Percentiles rank a stretch among this genome's conserved stretches.
These are phyloP conservation scores for Emmonsia crescens DNA, from an alignment of 2,329 filamentous ascomycete genomes.

Conservation along the genomic window DNA sequence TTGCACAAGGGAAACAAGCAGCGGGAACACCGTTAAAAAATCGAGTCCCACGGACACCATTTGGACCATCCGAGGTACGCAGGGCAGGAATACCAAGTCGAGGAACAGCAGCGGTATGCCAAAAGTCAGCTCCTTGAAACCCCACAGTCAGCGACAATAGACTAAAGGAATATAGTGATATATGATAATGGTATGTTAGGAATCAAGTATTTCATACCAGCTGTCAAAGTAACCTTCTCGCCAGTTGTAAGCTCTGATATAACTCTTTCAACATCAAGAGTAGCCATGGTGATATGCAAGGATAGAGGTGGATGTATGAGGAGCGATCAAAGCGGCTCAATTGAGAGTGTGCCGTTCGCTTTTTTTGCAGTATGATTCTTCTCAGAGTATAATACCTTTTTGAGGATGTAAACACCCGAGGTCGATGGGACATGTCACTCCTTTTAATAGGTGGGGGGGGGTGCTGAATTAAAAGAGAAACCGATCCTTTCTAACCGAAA, in stretches of 20 bases:
- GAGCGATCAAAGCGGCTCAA: background rate
- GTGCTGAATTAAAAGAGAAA: too few relatives aligned
- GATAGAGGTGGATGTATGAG: background rate
- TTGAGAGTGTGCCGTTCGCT: too few relatives aligned
- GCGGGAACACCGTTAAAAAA: slow-evolving; percentile 60
- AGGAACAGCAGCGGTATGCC: slow-evolving; percentile 55
- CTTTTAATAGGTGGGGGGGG: too few relatives aligned
- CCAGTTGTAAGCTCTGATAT: slow-evolving; percentile 43
- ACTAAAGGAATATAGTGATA: background rate
- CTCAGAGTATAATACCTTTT: too few relatives aligned
- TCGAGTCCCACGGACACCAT: slow-evolving; percentile 56
- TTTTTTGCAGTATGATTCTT: too few relatives aligned
- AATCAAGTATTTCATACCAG: slow-evolving; percentile 19
- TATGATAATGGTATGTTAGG: background rate
- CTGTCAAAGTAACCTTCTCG: slow-evolving; percentile 43
- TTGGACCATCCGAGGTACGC: slow-evolving; percentile 59
- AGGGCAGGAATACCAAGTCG: slow-evolving; percentile 53
- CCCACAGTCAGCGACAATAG: background rate
- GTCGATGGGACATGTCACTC: too few relatives aligned
- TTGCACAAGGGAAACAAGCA: slow-evolving; percentile 67
- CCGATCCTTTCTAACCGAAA: too few relatives aligned
- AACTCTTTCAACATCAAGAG: slow-evolving; percentile 38
- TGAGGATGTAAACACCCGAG: too few relatives aligned
- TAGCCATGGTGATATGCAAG: slow-evolving; percentile 23
- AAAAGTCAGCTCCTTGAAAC: slow-evolving; percentile 45